Conservation (phyloP, 2,329 filamentous ascomycete genomes). For the Fusarium decemcellulare region DNA sequence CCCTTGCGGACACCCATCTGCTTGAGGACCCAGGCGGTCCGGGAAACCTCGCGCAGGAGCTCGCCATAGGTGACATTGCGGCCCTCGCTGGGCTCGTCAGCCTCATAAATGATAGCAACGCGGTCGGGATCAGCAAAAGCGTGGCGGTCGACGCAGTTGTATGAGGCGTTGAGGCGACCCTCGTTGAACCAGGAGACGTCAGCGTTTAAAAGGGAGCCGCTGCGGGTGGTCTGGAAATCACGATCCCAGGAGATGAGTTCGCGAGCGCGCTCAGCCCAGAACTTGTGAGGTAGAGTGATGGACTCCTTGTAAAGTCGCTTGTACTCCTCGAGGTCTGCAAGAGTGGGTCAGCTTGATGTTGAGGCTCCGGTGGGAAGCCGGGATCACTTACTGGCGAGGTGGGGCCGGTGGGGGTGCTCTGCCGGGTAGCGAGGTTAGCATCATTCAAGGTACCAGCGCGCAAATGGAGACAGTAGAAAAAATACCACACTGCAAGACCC, state of each 20-base stretch:
- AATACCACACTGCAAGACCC: conserved; percentile 14
- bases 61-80: conserved; percentile 94
- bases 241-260: conserved; percentile 91
- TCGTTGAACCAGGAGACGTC: conserved; percentile 97
- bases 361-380: conserved; percentile 42
- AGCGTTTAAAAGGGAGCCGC: conserved; percentile 81
- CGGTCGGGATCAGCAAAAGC: conserved; percentile 95
- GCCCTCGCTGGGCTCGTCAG: conserved; percentile 89
- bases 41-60: conserved; percentile 92
- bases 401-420: conserved; percentile 80
- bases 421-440: conserved; percentile 55
- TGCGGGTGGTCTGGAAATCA: conserved; percentile 92
- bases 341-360: conserved; percentile 42
- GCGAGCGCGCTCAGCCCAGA: conserved; percentile 89
- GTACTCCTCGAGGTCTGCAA: conserved; percentile 74
- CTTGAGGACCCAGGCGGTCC: conserved; percentile 88
- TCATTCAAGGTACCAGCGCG: conserved; percentile 31
- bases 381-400: conserved; percentile 70
- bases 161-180: conserved; percentile 93
- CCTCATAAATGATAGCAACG: conserved; percentile 98
- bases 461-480: conserved; percentile 26
- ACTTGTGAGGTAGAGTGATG: conserved; percentile 88
- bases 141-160: conserved; percentile 97
- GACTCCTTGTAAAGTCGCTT: conserved; percentile 83
- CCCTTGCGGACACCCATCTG: conserved; percentile 97